A percentile compares a stretch with the other conserved stretches of the same genome.
Evolutionary conservation across 768 basidiomycete species (phyloP).

Genomic region (Suillus subluteus): DNA sequence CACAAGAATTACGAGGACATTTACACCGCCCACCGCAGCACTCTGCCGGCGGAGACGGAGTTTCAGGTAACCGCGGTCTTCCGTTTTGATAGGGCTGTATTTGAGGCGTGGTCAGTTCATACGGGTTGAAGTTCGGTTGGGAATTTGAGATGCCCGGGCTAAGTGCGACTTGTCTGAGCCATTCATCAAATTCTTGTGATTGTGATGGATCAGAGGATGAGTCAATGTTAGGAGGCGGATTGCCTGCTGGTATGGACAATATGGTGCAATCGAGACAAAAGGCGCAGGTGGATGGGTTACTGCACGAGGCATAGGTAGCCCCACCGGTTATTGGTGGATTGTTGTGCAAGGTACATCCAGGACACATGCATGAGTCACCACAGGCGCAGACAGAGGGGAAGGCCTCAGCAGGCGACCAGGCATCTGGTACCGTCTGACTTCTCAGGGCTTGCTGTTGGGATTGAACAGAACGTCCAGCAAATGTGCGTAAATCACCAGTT

Average conservation of each 20-base stretch:
- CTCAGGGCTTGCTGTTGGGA: slow-evolving; percentile 32
- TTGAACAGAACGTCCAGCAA: slow-evolving; percentile 26
- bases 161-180: slow-evolving; percentile 55
- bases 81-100: slow-evolving; percentile 13
- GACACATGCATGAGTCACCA: slow-evolving; percentile 64
- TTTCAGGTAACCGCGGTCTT: slow-evolving; percentile 19
- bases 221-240: slow-evolving; percentile 44
- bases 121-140: slow-evolving; percentile 32
- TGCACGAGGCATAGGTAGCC: slow-evolving; percentile 41
- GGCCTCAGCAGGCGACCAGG: slow-evolving; percentile 28
- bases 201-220: slow-evolving; percentile 47
- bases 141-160: slow-evolving; percentile 13
- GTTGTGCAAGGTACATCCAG: slow-evolving; percentile 64
- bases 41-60: slow-evolving; percentile 25
- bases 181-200: slow-evolving; percentile 59
- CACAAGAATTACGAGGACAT: slow-evolving; percentile 36
- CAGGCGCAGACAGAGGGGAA: slow-evolving; percentile 62
- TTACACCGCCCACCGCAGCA: slow-evolving; percentile 38
- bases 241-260: slow-evolving; percentile 47
- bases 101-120: slow-evolving; percentile 28
- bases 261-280: slow-evolving; percentile 70
- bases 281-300: slow-evolving; percentile 41
- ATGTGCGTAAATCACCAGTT: slow-evolving; percentile 24
- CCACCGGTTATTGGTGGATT: slow-evolving; percentile 40
- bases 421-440: slow-evolving; percentile 28